These are phyloP conservation scores for Eudorina sp. DNA, from an alignment of 139 green algal genomes.

Conservation along the genomic window DNA sequence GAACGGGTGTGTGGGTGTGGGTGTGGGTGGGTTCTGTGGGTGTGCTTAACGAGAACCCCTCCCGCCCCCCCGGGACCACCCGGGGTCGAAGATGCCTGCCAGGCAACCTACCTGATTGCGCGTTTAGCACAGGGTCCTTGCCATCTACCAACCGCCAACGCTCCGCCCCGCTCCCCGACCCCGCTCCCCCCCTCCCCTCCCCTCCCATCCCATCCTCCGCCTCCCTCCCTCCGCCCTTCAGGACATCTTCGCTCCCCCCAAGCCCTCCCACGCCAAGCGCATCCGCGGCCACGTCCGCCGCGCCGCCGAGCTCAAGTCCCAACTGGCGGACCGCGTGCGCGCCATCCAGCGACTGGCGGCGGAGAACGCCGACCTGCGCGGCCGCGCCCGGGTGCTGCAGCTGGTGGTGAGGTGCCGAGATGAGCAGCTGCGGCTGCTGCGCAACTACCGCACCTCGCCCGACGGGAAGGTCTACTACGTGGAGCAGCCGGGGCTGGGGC, in stretches of 20 bases:
- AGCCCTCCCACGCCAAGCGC: slow-evolving; percentile 20
- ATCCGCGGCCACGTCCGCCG: slow-evolving; percentile 36
- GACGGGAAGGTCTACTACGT: background rate
- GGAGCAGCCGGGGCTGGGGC: background rate
- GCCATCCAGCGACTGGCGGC: slow-evolving; percentile 16
- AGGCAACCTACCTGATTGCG: too few species aligned
- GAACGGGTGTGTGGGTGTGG: too few species aligned
- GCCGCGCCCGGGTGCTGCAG: slow-evolving; percentile 9
- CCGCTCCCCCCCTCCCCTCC: background rate
- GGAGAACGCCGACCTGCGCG: slow-evolving; percentile 19
- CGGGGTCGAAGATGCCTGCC: too few species aligned
- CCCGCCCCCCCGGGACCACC: too few species aligned
- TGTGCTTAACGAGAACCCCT: too few species aligned
- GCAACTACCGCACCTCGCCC: background rate
- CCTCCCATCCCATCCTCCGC: background rate
- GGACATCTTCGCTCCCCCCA: slow-evolving; percentile 19
- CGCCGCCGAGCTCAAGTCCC: slow-evolving; percentile 2
- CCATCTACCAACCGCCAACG: too few species aligned
- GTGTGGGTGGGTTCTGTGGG: too few species aligned
- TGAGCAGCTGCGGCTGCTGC: slow-evolving; percentile 23
- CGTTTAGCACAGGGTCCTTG: too few species aligned
- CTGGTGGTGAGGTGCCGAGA: slow-evolving; percentile 5
- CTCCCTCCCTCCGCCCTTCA: background rate
- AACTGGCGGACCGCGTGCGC: slow-evolving; percentile 16
- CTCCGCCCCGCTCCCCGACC: background rate